Evolutionary conservation across 2,329 filamentous ascomycete species (phyloP), one percentile per base, ranked within the genome.

Genomic region (Sporothrix humicola): DNA sequence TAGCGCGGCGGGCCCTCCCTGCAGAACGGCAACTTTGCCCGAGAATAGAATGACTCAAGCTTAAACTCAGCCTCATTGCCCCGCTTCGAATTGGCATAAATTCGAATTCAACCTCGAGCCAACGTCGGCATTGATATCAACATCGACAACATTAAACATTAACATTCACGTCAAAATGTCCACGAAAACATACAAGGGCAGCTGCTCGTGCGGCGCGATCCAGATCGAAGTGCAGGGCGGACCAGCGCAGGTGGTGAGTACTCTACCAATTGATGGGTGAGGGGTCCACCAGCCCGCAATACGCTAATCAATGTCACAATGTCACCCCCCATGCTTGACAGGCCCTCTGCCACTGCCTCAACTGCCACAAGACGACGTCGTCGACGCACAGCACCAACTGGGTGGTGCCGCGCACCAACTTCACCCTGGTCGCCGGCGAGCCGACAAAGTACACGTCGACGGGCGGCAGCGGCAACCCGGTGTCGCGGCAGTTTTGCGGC

Each of bases 261-360:
- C 23, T 23, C 12, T 23, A 23, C 31, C 3, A 31, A 31, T 31
- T 5, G 3, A 31, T 3, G 31, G 5, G 31, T 37, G 65, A 17
- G 23, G 31, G 17, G 44, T 48, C 12, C 4, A 17, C 15, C 44
- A n/a, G 6, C 3, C 3, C 10, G 63, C 31, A 8, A 17, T 48
- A 3, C 10, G 8, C 9, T 7, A 48, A 48, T 20, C 4, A 6
- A 15, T 15, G 3, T 9, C 42, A 9, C 17, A n/a, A 13, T 20
- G 44, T 15, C 37, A 8, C 5, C 10, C 37, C 15, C 59, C 31
- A 5, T 12, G 15, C n/a, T 46, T 17, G 3, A 13, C 46, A 69
- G 65, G 65, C 65, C 46, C 65, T 69, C 46, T 69, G 65, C 23
- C 65, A 69, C 46, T 69, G 65, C 46, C 65, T 9, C 65, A 69